Evolutionary conservation across 306 rosid species (phyloP).

Genomic region (Albizia julibrissin): DNA sequence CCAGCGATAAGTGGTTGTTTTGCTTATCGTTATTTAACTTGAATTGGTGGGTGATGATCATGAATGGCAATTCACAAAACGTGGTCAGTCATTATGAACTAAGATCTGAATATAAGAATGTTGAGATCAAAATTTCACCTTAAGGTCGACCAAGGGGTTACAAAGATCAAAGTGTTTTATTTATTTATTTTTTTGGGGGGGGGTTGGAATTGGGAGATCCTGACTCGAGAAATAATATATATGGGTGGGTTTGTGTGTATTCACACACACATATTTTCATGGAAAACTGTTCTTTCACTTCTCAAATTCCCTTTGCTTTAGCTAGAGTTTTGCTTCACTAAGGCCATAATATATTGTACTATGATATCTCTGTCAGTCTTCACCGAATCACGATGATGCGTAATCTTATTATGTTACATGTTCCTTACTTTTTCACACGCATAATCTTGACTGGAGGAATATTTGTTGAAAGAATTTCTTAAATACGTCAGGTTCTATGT

Average conservation of each 20-base stretch:
- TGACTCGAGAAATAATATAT: not conserved
- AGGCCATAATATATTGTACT: not conserved
- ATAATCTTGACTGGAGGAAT: not conserved
- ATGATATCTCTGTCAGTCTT: not conserved
- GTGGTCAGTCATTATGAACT: not conserved
- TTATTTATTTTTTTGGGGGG: too few relatives aligned
- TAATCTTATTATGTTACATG: not conserved
- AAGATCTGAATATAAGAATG: not conserved
- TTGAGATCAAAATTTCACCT: not conserved
- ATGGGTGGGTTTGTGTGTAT: not conserved
- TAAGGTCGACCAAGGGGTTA: too few relatives aligned
- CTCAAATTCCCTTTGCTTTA: not conserved
- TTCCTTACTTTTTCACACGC: not conserved
- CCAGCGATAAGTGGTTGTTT: too few relatives aligned
- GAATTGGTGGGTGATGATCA: not conserved
- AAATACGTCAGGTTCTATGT: not conserved
- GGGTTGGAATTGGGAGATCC: not conserved
- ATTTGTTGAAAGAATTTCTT: conserved; percentile 8
- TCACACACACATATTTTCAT: not conserved
- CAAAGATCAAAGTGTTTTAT: too few relatives aligned
- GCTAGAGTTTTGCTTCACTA: not conserved
- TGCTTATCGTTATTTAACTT: not conserved
- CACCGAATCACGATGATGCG: not conserved
- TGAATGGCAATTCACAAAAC: not conserved
- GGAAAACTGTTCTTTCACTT: not conserved